Conservation (phyloP, 805 yeast species). For the Metschnikowia koreensis region DNA sequence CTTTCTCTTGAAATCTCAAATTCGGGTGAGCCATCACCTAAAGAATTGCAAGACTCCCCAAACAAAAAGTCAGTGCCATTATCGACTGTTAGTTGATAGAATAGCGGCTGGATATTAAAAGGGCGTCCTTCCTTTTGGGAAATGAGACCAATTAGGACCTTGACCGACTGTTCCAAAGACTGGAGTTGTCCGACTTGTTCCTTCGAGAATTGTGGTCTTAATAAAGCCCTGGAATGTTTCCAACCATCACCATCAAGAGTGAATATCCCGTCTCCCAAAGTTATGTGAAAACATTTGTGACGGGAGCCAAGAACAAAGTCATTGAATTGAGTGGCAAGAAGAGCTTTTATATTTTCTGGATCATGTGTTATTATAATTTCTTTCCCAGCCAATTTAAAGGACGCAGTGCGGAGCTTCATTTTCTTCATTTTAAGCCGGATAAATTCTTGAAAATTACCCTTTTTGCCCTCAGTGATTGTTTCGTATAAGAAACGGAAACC, state of each 20-base stretch:
- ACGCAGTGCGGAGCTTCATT: constrained; percentile 5
- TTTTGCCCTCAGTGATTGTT: constrained; percentile 5
- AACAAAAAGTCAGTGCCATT: constrained; percentile 42
- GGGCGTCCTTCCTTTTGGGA: constrained; percentile 6
- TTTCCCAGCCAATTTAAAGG: constrained; percentile 12
- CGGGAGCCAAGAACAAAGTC: constrained; percentile 35
- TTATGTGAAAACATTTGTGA: constrained; percentile 30
- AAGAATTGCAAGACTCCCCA: constrained; percentile 26
- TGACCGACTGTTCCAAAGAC: constrained; percentile 33
- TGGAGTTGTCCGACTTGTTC: constrained; percentile 37
- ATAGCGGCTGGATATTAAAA: constrained; percentile 16
- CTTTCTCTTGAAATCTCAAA: background rate
- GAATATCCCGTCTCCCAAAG: constrained; percentile 39
- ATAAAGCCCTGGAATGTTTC: constrained; percentile 37
- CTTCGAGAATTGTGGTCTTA: constrained; percentile 40
- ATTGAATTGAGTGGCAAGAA: constrained; percentile 38
- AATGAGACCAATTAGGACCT: constrained; percentile 25
- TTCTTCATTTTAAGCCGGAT: constrained; percentile 4
- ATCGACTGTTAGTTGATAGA: constrained; percentile 33
- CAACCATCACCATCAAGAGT: constrained; percentile 40
- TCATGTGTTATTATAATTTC: constrained; percentile 24
- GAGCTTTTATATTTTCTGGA: constrained; percentile 38
- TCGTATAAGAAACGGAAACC: constrained; percentile 12
- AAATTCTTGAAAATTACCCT: constrained; percentile 11
- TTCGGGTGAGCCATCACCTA: background rate